Conservation (phyloP, 192 early-diverging fungal species). For the Umbelopsis isabellina region DNA sequence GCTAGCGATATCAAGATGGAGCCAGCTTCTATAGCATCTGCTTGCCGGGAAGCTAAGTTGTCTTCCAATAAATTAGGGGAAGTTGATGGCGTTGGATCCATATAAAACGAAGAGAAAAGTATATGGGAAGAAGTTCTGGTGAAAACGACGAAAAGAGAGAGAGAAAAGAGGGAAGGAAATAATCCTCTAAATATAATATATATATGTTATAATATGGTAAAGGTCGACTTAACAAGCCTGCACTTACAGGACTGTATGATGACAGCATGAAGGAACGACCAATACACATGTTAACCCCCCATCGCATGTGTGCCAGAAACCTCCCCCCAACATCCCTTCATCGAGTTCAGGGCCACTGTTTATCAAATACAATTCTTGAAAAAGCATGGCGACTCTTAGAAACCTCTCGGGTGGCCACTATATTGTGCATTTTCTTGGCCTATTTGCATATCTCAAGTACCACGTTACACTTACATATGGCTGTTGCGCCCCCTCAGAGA, state of each 20-base stretch:
- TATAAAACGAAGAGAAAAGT: neutral
- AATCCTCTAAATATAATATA: neutral
- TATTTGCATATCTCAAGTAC: neutral
- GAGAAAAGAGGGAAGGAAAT: neutral
- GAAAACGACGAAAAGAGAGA: neutral
- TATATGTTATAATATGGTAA: too few species aligned
- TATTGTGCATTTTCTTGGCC: conserved; percentile 11
- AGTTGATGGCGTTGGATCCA: neutral
- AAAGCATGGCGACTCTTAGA: neutral
- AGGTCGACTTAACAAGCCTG: too few species aligned
- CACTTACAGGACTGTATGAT: too few species aligned
- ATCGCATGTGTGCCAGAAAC: too few species aligned
- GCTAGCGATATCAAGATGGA: conserved; percentile 18
- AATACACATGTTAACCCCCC: too few species aligned
- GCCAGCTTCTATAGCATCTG: conserved; percentile 11
- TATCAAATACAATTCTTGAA: too few species aligned
- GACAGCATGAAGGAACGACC: too few species aligned
- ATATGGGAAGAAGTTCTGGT: neutral
- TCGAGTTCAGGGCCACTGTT: too few species aligned
- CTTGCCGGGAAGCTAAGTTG: conserved; percentile 4
- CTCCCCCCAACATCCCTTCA: too few species aligned
- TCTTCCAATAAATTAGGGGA: neutral
- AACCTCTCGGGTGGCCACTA: neutral
- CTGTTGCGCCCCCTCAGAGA: neutral
- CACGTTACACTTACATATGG: conserved; percentile 16